A percentile compares a stretch with the other conserved stretches of the same genome.
phyloP scores from a whole-genome alignment of 2,329 filamentous ascomycete genomes.

The Ceratocystis papillata region DNA sequence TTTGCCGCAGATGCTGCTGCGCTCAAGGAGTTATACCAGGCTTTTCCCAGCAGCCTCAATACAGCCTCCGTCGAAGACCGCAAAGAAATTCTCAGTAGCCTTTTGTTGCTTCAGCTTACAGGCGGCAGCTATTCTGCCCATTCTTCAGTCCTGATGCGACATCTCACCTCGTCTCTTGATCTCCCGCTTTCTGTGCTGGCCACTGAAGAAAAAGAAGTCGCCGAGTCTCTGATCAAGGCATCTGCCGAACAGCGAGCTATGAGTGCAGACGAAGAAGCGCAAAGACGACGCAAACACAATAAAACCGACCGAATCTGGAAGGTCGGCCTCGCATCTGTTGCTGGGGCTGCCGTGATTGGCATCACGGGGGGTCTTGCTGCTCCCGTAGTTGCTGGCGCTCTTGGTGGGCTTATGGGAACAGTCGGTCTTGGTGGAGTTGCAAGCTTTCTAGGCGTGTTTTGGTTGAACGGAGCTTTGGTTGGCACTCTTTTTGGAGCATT shows the following conservation, averaged over 20 bases:
- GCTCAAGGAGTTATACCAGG: constrained; percentile 44
- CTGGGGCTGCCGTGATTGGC: constrained; percentile 81
- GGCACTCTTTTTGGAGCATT: constrained; percentile 83
- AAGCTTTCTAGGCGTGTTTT: constrained; percentile 74
- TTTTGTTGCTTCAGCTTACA: constrained; percentile 60
- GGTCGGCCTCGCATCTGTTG: constrained; percentile 77
- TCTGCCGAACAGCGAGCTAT: constrained; percentile 43
- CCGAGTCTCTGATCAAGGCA: constrained; percentile 60
- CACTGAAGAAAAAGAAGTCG: constrained; percentile 63
- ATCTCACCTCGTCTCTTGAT: constrained; percentile 56
- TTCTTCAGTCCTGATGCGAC: constrained; percentile 57
- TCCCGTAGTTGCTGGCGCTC: constrained; percentile 72
- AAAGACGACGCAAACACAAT: constrained; percentile 61
- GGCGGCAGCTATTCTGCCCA: constrained; percentile 65
- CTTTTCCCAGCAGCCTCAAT: constrained; percentile 44
- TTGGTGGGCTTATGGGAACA: constrained; percentile 73
- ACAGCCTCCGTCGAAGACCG: constrained; percentile 49
- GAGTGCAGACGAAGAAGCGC: constrained; percentile 64
- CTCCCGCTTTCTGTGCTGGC: constrained; percentile 53
- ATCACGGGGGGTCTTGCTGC: constrained; percentile 86
- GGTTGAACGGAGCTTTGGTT: constrained; percentile 74
- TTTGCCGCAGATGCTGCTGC: constrained; percentile 33
- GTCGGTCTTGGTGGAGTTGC: constrained; percentile 77
- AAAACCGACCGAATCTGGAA: constrained; percentile 70
- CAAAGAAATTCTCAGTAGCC: constrained; percentile 54